phyloP scores from a whole-genome alignment of 352 stramenopile species.

The Pythium guiyangense region DNA sequence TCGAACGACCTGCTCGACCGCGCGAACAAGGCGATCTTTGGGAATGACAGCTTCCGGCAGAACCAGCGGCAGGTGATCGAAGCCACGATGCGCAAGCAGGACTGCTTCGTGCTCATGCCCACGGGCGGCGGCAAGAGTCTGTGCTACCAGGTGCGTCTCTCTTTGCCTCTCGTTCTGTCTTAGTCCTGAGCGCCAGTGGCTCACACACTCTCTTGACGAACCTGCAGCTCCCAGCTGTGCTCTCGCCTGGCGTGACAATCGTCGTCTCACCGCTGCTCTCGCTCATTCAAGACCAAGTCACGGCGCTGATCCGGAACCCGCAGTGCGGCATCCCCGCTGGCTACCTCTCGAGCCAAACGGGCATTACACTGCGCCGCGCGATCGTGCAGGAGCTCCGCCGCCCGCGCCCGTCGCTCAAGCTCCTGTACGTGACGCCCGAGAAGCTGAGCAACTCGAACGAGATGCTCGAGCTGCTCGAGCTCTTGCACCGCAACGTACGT shows the following conservation, averaged over 20 bases:
- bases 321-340: constrained; percentile 56
- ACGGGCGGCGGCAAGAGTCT: constrained; percentile 91
- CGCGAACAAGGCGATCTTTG: constrained; percentile 65
- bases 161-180: constrained; percentile 5
- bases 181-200: background rate
- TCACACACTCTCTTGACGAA: background rate
- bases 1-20: constrained; percentile 34
- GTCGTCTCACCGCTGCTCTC: constrained; percentile 93
- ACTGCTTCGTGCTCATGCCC: constrained; percentile 95
- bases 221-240: constrained; percentile 40
- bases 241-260: constrained; percentile 83
- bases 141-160: constrained; percentile 83
- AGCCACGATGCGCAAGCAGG: constrained; percentile 82
- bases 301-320: constrained; percentile 61
- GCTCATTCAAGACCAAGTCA: constrained; percentile 94
- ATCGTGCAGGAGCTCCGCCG: constrained; percentile 86
- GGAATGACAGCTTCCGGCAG: constrained; percentile 81
- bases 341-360: constrained; percentile 75
- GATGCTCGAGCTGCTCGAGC: constrained; percentile 64
- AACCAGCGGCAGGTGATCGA: constrained; percentile 93
- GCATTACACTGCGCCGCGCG: constrained; percentile 48
- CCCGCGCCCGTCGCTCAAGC: constrained; percentile 54
- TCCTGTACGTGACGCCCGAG: constrained; percentile 96
- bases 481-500: constrained; percentile 38
- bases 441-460: constrained; percentile 83